These are phyloP conservation scores for Penicillium corylophilum DNA, from an alignment of 2,329 filamentous ascomycete genomes.

Conservation along the genomic window DNA sequence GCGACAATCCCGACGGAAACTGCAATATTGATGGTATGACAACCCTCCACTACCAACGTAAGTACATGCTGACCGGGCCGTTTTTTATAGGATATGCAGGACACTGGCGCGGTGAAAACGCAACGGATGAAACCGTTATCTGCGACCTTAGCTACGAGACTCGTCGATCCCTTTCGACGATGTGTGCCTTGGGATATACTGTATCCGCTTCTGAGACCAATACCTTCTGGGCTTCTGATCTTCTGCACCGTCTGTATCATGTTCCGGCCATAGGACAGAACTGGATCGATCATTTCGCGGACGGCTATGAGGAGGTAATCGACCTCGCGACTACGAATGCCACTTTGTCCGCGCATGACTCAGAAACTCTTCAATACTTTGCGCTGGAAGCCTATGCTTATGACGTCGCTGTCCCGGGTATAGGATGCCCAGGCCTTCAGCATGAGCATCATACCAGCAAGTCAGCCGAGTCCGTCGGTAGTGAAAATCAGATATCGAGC, in stretches of 20 bases:
- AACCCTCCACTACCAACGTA: slow-evolving; percentile 23
- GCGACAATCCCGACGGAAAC: slow-evolving; percentile 67
- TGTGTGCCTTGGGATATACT: slow-evolving; percentile 64
- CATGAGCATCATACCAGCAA: slow-evolving; percentile 11
- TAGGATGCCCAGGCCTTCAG: slow-evolving; percentile 56
- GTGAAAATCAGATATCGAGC: slow-evolving; percentile 10
- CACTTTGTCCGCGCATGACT: slow-evolving; percentile 56
- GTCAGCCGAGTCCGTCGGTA: background rate
- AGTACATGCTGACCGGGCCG: background rate
- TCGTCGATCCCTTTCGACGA: slow-evolving; percentile 56
- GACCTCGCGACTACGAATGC: slow-evolving; percentile 53
- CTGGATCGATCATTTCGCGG: slow-evolving; percentile 62
- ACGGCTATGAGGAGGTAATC: slow-evolving; percentile 57
- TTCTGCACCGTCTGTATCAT: slow-evolving; percentile 67
- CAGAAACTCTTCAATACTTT: slow-evolving; percentile 66
- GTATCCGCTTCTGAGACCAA: slow-evolving; percentile 58
- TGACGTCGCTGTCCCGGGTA: slow-evolving; percentile 63
- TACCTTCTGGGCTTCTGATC: slow-evolving; percentile 65
- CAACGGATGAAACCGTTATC: slow-evolving; percentile 67
- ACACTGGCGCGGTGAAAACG: slow-evolving; percentile 67
- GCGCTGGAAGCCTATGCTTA: slow-evolving; percentile 65
- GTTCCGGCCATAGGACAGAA: slow-evolving; percentile 60
- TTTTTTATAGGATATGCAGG: slow-evolving; percentile 59
- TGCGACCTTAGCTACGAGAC: slow-evolving; percentile 62
- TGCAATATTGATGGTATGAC: slow-evolving; percentile 50